Conservation (phyloP, 495 filamentous ascomycete species). For the Neurospora sp. region DNA sequence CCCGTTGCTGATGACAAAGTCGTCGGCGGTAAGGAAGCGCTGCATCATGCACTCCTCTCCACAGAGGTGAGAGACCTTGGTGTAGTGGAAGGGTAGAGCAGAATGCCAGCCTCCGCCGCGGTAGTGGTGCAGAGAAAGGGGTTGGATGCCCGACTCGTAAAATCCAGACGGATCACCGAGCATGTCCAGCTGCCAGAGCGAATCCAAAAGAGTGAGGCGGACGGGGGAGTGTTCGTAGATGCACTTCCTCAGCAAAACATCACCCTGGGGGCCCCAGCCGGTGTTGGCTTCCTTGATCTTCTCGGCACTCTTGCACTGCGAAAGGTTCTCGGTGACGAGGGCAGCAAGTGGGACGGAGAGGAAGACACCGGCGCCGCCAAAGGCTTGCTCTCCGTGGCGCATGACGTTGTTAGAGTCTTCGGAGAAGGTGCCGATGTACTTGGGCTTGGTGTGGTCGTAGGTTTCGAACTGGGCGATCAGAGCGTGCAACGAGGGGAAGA, state of each 20-base stretch:
- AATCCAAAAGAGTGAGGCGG: slow-evolving; percentile 48
- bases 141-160: slow-evolving; percentile 56
- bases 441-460: slow-evolving; percentile 46
- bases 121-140: slow-evolving; percentile 59
- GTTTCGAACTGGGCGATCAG: slow-evolving; percentile 38
- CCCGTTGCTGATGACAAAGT: slow-evolving; percentile 55
- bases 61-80: slow-evolving; percentile 51
- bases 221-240: slow-evolving; percentile 55
- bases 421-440: slow-evolving; percentile 59
- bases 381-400: slow-evolving; percentile 59
- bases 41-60: slow-evolving; percentile 56
- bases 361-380: slow-evolving; percentile 65
- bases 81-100: slow-evolving; percentile 53
- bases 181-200: slow-evolving; percentile 59
- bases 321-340: slow-evolving; percentile 48
- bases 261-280: slow-evolving; percentile 47
- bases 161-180: slow-evolving; percentile 56
- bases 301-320: slow-evolving; percentile 39
- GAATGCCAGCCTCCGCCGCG: slow-evolving; percentile 41
- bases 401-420: slow-evolving; percentile 60
- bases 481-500: slow-evolving; percentile 56
- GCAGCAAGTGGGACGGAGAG: slow-evolving; percentile 53
- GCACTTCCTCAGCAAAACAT: slow-evolving; percentile 57
- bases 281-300: slow-evolving; percentile 44
- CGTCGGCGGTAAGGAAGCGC: slow-evolving; percentile 54